phyloP scores from a whole-genome alignment of 345 rosid genomes.

The Populus alba region DNA sequence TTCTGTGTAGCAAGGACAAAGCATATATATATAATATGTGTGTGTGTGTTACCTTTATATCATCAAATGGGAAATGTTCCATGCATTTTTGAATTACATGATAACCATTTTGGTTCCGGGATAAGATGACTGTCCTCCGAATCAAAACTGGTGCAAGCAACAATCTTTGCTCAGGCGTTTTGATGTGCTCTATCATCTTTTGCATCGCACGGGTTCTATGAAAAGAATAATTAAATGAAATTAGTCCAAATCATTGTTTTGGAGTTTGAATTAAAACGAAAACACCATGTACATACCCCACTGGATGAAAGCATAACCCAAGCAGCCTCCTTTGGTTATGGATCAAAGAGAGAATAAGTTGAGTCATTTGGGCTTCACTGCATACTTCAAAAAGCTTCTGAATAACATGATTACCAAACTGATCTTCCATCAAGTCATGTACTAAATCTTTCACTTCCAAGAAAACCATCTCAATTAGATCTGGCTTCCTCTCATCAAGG shows the following conservation, averaged over 20 bases:
- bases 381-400: constrained; percentile 28
- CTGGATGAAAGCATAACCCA: constrained; percentile 16
- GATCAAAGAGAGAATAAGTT: constrained; percentile 10
- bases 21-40: not conserved
- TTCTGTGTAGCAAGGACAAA: no score
- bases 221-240: not conserved
- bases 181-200: constrained; percentile 14
- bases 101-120: constrained; percentile 23
- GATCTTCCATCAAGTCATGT: constrained; percentile 23
- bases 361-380: constrained; percentile 18
- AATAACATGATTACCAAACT: constrained; percentile 17
- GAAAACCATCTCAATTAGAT: constrained; percentile 23
- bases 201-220: constrained; percentile 25
- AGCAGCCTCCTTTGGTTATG: constrained; percentile 5
- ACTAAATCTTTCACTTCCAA: constrained; percentile 29
- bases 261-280: not conserved
- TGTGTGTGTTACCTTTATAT: constrained; percentile 9
- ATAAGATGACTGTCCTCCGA: constrained; percentile 9
- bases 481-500: not conserved
- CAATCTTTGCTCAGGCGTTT: constrained; percentile 1
- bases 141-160: constrained; percentile 14
- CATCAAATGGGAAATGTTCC: constrained; percentile 10
- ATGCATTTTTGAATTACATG: constrained; percentile 34
- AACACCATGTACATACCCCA: constrained; percentile 17
- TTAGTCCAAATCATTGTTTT: not conserved